A percentile compares a stretch with the other conserved stretches of the same genome.
phyloP scores from a whole-genome alignment of 148 eudicot genomes.

The Gaultheria prostrata region DNA sequence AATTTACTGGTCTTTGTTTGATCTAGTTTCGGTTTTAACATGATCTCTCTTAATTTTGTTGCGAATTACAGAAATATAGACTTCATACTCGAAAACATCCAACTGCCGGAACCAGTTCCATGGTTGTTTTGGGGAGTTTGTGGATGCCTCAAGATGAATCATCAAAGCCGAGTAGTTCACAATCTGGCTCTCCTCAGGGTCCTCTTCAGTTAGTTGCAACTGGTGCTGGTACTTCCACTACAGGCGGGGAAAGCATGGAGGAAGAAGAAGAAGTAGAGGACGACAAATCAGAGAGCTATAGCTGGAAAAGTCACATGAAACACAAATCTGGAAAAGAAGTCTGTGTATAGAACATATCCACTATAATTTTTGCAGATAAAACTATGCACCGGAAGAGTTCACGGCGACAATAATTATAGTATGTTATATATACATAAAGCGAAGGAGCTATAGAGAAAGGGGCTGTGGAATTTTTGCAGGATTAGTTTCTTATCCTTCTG shows the following conservation, averaged over 20 bases:
- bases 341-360: constrained; percentile 37
- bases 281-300: constrained; percentile 47
- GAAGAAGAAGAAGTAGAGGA: constrained; percentile 19
- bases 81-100: constrained; percentile 60
- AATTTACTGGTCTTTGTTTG: not conserved
- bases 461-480: constrained; percentile 52
- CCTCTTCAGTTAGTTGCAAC: constrained; percentile 45
- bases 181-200: constrained; percentile 71
- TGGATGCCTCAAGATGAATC: constrained; percentile 36
- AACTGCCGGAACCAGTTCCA: constrained; percentile 22
- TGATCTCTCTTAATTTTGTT: not conserved
- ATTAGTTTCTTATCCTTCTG: constrained; percentile 34
- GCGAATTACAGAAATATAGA: constrained; percentile 60
- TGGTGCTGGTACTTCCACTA: constrained; percentile 39
- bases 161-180: constrained; percentile 46
- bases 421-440: constrained; percentile 20
- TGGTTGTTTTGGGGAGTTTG: constrained; percentile 26
- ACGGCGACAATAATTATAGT: constrained; percentile 13
- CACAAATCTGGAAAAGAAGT: constrained; percentile 29
- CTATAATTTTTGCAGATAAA: constrained; percentile 47
- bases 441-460: constrained; percentile 22
- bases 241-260: constrained; percentile 50
- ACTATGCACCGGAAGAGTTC: constrained; percentile 13
- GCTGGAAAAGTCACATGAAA: constrained; percentile 37
- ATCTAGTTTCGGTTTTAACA: not conserved